Conservation (phyloP, 2,329 filamentous ascomycete genomes). For the Sporothrix humicola region DNA sequence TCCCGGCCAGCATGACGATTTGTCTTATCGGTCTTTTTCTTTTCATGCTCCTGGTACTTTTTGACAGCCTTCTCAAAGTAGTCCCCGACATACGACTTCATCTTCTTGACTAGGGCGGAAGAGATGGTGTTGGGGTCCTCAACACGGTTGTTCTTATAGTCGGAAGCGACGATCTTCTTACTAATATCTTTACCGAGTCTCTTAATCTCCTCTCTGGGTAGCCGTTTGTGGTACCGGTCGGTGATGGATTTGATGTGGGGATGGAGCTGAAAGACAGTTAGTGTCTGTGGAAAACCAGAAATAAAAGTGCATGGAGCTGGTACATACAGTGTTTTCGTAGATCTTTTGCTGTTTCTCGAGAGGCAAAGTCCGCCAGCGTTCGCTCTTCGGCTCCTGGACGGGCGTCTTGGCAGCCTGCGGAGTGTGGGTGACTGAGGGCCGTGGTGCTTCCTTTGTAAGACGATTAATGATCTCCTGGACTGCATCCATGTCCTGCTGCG, state of each 20-base stretch:
- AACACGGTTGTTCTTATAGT: conserved; percentile 90
- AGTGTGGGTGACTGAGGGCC: conserved; percentile 64
- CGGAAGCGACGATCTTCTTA: conserved; percentile 88
- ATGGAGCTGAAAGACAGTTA: conserved; percentile 64
- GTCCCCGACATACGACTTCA: conserved; percentile 82
- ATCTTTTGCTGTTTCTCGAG: conserved; percentile 92
- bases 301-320: neutral
- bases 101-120: conserved; percentile 78
- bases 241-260: conserved; percentile 85
- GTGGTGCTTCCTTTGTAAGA: conserved; percentile 72
- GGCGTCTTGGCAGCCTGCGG: conserved; percentile 65
- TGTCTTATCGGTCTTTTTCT: conserved; percentile 59
- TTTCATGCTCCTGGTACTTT: conserved; percentile 73
- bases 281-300: conserved; percentile 5
- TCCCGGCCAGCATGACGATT: neutral
- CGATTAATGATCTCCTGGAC: conserved; percentile 86
- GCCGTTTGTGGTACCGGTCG: conserved; percentile 83
- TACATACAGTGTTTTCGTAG: conserved; percentile 86
- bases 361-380: conserved; percentile 72
- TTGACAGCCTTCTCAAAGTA: conserved; percentile 85
- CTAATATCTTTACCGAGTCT: conserved; percentile 70
- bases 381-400: conserved; percentile 64
- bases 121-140: conserved; percentile 75
- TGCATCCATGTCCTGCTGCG: conserved; percentile 68
- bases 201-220: conserved; percentile 78